Percentiles rank a stretch among this genome's conserved stretches.
These are phyloP conservation scores for Suhomyces panamericanus DNA, from an alignment of 1,139 yeast species.

Conservation along the genomic window DNA sequence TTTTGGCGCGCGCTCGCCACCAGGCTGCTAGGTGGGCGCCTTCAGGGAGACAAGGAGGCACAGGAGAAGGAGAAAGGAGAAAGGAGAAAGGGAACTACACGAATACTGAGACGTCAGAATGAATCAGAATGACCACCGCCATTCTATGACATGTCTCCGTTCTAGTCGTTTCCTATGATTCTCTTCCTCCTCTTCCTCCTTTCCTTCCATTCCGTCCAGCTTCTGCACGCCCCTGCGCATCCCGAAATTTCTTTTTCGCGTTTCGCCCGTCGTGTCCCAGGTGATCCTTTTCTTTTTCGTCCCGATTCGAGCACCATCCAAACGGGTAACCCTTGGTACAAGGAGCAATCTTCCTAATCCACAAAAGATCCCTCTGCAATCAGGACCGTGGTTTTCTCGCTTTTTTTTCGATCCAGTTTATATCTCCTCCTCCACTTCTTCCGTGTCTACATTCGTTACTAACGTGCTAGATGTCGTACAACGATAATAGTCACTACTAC, in stretches of 20 bases:
- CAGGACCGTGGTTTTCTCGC: slow-evolving; percentile 12
- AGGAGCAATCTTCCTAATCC: slow-evolving; percentile 12
- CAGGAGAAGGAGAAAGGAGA: too few species aligned
- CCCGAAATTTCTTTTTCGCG: slow-evolving; percentile 12
- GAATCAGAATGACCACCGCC: too few species aligned
- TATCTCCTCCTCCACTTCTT: slow-evolving; percentile 9
- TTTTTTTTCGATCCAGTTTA: slow-evolving; percentile 7
- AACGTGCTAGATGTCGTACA: slow-evolving; percentile 46
- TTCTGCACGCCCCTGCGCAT: slow-evolving; percentile 7
- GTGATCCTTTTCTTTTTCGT: slow-evolving; percentile 7
- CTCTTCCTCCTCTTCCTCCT: background rate
- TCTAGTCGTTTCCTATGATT: too few species aligned
- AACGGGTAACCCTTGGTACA: slow-evolving; percentile 10
- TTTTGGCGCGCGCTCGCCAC: too few species aligned
- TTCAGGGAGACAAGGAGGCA: too few species aligned
- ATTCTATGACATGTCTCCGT: too few species aligned
- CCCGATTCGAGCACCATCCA: slow-evolving; percentile 11
- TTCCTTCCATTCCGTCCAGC: too few species aligned
- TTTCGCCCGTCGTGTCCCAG: slow-evolving; percentile 9
- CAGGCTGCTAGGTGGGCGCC: too few species aligned
- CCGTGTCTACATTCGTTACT: slow-evolving; percentile 12
- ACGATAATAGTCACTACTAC: slow-evolving; percentile 51
- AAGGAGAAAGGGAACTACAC: too few species aligned
- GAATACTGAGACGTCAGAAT: too few species aligned
- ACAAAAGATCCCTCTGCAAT: slow-evolving; percentile 8